Conservation (phyloP, 352 stramenopile genomes). For the Hyaloperonospora arabidopsidis region DNA sequence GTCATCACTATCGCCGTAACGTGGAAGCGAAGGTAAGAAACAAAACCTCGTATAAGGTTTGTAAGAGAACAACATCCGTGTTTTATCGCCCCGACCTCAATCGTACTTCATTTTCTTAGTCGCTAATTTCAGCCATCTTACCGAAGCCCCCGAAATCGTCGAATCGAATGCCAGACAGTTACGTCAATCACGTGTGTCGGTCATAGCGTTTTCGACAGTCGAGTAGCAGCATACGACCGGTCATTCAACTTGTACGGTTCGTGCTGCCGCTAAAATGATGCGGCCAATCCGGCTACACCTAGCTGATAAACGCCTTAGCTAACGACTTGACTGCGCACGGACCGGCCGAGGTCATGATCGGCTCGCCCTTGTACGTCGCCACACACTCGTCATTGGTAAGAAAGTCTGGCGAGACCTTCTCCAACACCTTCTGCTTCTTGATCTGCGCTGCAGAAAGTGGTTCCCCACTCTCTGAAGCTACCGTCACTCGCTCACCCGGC, state of each 20-base stretch:
- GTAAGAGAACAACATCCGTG: too few relatives aligned
- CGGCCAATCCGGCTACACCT: conserved; percentile 16
- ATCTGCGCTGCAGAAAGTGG: conserved; percentile 68
- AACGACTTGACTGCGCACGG: conserved; percentile 57
- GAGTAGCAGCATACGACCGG: too few relatives aligned
- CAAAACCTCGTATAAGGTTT: too few relatives aligned
- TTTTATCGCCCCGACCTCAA: background rate
- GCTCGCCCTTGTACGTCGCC: conserved; percentile 73
- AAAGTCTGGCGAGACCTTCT: conserved; percentile 65
- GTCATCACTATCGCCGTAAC: too few relatives aligned
- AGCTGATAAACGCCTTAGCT: conserved; percentile 62
- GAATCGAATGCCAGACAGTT: too few relatives aligned
- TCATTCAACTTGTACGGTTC: background rate
- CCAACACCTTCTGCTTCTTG: conserved; percentile 86
- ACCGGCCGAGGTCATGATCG: conserved; percentile 64
- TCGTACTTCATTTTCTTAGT: too few relatives aligned
- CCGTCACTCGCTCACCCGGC: conserved; percentile 89
- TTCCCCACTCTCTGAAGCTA: conserved; percentile 67
- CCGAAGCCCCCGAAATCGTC: too few relatives aligned
- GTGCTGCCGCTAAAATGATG: background rate
- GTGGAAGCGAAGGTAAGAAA: too few relatives aligned
- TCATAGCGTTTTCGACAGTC: too few relatives aligned
- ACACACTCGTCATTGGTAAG: conserved; percentile 56
- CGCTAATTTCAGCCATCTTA: too few relatives aligned
- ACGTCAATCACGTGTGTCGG: too few relatives aligned